Evolutionary conservation across 139 green algal genomes (phyloP), one percentile per base, ranked within the genome.

Genomic region (Coccomyxa sp.): DNA sequence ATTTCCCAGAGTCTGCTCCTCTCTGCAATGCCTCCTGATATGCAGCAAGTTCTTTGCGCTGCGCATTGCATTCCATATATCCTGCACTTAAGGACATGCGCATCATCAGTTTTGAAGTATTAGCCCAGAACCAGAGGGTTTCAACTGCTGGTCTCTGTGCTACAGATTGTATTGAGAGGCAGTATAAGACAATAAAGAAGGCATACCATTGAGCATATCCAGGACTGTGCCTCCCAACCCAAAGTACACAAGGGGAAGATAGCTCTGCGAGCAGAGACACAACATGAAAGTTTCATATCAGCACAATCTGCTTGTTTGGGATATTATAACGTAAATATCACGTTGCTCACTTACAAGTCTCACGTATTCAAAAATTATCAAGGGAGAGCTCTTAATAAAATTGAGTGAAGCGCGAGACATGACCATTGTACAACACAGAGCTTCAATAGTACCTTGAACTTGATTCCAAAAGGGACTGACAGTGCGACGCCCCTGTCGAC

Each of bases 181-280:
- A 71, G 10, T 21, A 38, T 31, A 27, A 3, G n/a, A 78, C n/a
- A 78, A 3, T 9, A 27, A 74, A 9, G 4, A 15, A 77, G 32
- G 10, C 81, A 17, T 63, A 84, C 81, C 81, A 59, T 51, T 80
- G 12, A 80, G 21, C 45, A 84, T 51, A 45, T 84, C 81, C 15
- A 84, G 27, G 23, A 80, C 25, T 23, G 81, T 84, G 15, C 81
- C 81, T 28, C 32, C 71, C 32, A 84, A 13, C 14, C 81, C 81
- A 0, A 80, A 13, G 71, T 84, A 84, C 27, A 80, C 68, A 58
- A 84, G 67, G 0, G 81, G 67, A n/a, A 68, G 78, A 71, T 84
- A 84, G 68, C 66, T 79, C 81, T 82, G 79, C 79, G n/a, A 75
- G 27, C 71, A 78, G 14, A 51, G 27, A 78, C 25, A 38, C 4